Conservation (phyloP, 1,284 basidiomycete species). For the Malassezia yamatoensis region DNA sequence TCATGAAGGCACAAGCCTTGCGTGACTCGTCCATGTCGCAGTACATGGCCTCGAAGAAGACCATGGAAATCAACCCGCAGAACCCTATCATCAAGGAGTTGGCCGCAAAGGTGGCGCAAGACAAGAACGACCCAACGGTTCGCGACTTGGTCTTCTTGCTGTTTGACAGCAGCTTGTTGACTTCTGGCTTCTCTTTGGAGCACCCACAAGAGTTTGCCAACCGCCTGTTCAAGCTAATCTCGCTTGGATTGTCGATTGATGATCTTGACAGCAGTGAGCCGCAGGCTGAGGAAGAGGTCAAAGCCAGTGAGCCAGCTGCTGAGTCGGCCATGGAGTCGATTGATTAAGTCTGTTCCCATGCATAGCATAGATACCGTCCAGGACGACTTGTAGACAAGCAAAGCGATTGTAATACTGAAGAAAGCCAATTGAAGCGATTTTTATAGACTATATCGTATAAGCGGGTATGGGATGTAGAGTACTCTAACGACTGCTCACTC, state of each 20-base stretch:
- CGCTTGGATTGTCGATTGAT: conserved; percentile 56
- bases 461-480: too few species aligned
- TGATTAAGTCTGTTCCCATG: conserved; percentile 27
- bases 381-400: background rate
- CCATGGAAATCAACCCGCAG: conserved; percentile 87
- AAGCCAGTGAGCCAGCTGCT: conserved; percentile 35
- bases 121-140: conserved; percentile 90
- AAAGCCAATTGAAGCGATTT: too few species aligned
- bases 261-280: conserved; percentile 23
- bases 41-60: conserved; percentile 92
- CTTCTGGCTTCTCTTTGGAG: conserved; percentile 71
- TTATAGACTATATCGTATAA: too few species aligned
- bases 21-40: conserved; percentile 98
- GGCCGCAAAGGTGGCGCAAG: conserved; percentile 83
- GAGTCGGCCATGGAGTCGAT: conserved; percentile 47
- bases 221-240: conserved; percentile 96
- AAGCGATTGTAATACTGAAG: background rate
- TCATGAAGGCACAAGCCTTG: conserved; percentile 99
- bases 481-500: too few species aligned
- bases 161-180: conserved; percentile 85
- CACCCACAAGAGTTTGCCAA: conserved; percentile 88
- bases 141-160: conserved; percentile 88
- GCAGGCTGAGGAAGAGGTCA: conserved; percentile 11
- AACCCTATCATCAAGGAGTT: conserved; percentile 96
- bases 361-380: conserved; percentile 8